phyloP scores from a whole-genome alignment of 176 grass and related monocot genomes.

The Oryza brachyantha region DNA sequence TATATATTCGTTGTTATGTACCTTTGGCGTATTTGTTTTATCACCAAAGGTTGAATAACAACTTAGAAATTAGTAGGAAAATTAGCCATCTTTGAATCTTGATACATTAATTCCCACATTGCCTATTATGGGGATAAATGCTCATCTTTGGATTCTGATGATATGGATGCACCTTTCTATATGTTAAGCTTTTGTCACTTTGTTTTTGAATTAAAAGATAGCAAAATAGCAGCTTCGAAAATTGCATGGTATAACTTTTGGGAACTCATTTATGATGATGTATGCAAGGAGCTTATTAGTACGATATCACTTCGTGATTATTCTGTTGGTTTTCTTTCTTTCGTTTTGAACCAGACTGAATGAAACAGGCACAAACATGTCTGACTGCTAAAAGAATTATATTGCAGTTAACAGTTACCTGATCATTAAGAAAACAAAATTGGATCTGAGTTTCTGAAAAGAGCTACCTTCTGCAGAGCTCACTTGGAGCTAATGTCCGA shows the following conservation, averaged over 20 bases:
- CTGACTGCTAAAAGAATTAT: neutral
- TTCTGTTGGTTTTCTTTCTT: neutral
- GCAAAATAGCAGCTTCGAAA: neutral
- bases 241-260: neutral
- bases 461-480: constrained; percentile 6
- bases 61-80: neutral
- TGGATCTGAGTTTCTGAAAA: neutral
- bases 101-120: neutral
- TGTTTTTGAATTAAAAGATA: neutral
- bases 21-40: neutral
- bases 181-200: neutral
- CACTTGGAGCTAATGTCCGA: neutral
- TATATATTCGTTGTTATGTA: constrained; percentile 11
- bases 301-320: neutral
- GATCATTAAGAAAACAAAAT: neutral
- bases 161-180: neutral
- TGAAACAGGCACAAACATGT: neutral
- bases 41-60: neutral
- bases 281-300: neutral
- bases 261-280: neutral
- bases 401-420: constrained; percentile 2
- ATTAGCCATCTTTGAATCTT: neutral
- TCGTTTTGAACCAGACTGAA: neutral
- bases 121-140: neutral
- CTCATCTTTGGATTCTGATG: neutral